Base-by-base conservation (phyloP, 225 moss, liverwort and hornwort genomes). In the Marchantia polymorpha region DNA sequence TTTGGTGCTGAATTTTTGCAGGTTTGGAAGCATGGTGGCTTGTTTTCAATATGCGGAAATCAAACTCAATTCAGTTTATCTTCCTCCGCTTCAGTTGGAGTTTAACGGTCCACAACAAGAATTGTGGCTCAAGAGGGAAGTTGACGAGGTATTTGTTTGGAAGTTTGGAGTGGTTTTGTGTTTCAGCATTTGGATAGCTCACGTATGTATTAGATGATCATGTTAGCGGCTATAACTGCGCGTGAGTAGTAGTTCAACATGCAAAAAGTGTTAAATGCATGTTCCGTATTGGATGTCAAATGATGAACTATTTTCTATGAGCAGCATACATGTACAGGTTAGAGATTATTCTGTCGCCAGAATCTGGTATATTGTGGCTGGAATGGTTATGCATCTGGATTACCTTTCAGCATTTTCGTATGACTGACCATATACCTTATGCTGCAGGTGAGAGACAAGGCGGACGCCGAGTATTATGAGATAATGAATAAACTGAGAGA, bases 1-100 rank as follows among this genome's bases (percentile, higher is more conserved):
- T 71, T 10, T 10, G 49, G 71, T 71, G 19, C 11, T 71, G 0
- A 46, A 7, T 12, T 13, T 76, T 16, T 84, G 75, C 86, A 96
- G 96, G 78, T 94, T 88, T 81, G 96, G 96, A 70, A 88, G 85
- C 64, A 86, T 91, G 79, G 91, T 96, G 79, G 96, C 96, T 78
- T 94, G 92, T 83, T 94, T 96, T 73, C 91, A 90, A 65, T 94
- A 94, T 83, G 91, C 91, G 26, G 89, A 92, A 80, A 96, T 94
- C 81, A 94, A 91, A 69, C 90, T 96, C 77, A 85, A 91, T 79
- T 89, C 96, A 76, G 92, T 96, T 55, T 89, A 84, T 85, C 90
- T 96, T 75, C 96, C 96, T 86, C 94, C 96, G 67, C 88, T 91
- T 56, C 86, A 86, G 70, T 77, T 93, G 70, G 94, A 96, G 70